phyloP scores from a whole-genome alignment of 225 moss, liverwort and hornwort genomes.

The Rhytidiadelphus loreus region DNA sequence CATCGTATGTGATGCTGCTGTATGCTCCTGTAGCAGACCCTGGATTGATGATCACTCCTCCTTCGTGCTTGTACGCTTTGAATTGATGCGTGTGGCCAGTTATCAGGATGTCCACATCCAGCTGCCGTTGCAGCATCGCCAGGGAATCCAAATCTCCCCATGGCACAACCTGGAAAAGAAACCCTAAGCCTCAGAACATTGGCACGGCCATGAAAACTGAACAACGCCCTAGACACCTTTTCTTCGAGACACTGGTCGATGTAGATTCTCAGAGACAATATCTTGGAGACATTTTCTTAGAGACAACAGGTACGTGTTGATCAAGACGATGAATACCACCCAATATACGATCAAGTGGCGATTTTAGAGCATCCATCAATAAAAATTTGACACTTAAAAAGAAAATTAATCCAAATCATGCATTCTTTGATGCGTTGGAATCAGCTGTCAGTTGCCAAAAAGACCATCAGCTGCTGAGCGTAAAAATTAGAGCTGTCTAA shows the following conservation, averaged over 20 bases:
- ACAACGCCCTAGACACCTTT: not conserved
- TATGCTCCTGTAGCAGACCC: conserved; percentile 90
- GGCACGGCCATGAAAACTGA: not conserved
- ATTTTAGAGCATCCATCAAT: not conserved
- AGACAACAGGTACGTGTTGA: not conserved
- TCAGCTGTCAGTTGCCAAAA: not conserved
- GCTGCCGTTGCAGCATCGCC: conserved; percentile 80
- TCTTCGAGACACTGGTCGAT: not conserved
- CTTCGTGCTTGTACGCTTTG: conserved; percentile 89
- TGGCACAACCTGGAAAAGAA: conserved; percentile 53
- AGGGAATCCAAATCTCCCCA: conserved; percentile 90
- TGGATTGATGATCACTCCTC: conserved; percentile 85
- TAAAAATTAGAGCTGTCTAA: not conserved
- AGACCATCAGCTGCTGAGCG: no score
- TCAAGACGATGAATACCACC: not conserved
- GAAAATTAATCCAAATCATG: not conserved
- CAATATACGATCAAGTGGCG: not conserved
- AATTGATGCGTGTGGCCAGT: conserved; percentile 90
- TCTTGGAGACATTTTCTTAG: not conserved
- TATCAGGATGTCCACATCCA: conserved; percentile 80
- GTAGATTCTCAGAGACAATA: not conserved
- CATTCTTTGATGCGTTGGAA: not conserved
- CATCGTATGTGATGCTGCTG: conserved; percentile 89
- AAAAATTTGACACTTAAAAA: not conserved
- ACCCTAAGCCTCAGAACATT: not conserved